phyloP scores from a whole-genome alignment of 2,329 filamentous ascomycete species.

The Clarireedia monteithiana region DNA sequence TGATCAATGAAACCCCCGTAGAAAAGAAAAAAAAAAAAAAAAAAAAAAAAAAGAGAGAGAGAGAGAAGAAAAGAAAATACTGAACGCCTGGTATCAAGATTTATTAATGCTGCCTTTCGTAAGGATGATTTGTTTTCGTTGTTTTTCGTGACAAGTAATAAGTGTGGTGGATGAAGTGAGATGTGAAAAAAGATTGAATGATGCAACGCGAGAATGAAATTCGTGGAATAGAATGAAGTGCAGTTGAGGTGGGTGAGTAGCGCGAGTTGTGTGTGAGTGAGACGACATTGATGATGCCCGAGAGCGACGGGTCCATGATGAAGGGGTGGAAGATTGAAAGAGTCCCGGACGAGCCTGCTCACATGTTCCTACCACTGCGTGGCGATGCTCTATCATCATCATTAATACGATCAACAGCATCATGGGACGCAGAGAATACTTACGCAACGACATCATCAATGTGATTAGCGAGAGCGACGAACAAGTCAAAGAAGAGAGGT shows the following conservation, averaged over 20 bases:
- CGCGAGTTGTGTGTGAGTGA: constrained; percentile 11
- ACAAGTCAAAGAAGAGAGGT: constrained; percentile 84
- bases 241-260: not conserved
- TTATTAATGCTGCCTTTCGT: not conserved
- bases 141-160: not conserved
- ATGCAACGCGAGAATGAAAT: not conserved
- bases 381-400: constrained; percentile 23
- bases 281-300: not conserved
- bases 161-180: not conserved
- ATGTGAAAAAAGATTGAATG: not conserved
- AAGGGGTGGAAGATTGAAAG: constrained; percentile 12
- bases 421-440: constrained; percentile 26
- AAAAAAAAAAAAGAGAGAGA: not conserved
- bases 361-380: constrained; percentile 18
- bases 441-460: constrained; percentile 62
- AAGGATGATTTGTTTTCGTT: not conserved
- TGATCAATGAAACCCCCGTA: too few relatives aligned
- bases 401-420: not conserved
- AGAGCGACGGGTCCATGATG: not conserved
- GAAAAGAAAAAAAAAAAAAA: not conserved
- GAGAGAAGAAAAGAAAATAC: not conserved
- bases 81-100: constrained; percentile 4
- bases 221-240: constrained; percentile 9
- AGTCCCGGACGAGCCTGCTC: too few relatives aligned
- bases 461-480: constrained; percentile 88